Base-by-base conservation (phyloP, 192 early-diverging fungal genomes). In the Oehlia diaphana region DNA sequence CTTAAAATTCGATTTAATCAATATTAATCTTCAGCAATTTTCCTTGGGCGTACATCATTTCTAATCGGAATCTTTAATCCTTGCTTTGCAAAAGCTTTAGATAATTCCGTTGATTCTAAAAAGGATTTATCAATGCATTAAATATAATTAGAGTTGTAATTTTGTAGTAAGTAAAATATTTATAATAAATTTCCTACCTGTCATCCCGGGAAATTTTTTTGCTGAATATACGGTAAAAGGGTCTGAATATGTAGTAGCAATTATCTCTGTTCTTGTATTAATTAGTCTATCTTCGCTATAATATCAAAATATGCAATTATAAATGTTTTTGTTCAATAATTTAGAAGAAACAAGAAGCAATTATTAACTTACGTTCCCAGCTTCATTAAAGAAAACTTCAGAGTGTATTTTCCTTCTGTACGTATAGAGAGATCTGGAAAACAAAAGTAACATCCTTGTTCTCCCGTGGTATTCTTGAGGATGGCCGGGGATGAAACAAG, bases 191-290 rank as follows among this genome's bases (percentile, higher is more conserved):
- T 37, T 21, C 28, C 19, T 37, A 93, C 92, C 92, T 80, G 91
- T 94, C 93, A 94, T 94, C 68, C 93, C 93, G 0, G 93, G 93
- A 76, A 93, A 94, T 74, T 93, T 93, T 84, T 94, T 94, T 26
- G 92, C 91, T 9, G 93, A 94, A 78, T 89, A 94, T 53, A 94
- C 93, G 28, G 91, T 93, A 73, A 94, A 94, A 19, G 89, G 87
- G 23, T 92, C 87, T 3, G 92, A 92, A 78, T 86, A 89, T 4
- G 86, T 84, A 61, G 86, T 85, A 5, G 89, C 78, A 47, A 94
- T 82, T 42, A 89, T 82, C 12, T 63, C 84, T 2, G 88, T 87
- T 23, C 86, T 81, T 64, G 87, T 87, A 81, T 86, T 78, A 26
- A 81, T 81, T 28, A 89, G 77, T n/a, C 83, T 81, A 19, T 87